phyloP scores from a whole-genome alignment of 345 rosid genomes.

The Euclidium syriacum region DNA sequence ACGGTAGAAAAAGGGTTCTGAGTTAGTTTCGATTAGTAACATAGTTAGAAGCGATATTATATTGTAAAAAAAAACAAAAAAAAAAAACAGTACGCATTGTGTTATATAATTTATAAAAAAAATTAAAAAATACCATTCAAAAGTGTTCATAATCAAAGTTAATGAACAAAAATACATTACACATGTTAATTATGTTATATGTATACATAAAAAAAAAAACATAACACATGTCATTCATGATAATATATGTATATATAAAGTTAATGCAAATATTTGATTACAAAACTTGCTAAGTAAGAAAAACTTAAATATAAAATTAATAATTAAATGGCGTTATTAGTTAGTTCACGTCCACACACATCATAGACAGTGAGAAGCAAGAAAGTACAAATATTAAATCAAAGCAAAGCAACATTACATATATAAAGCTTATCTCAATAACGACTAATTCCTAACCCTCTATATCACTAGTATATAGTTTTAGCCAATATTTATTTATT shows the following conservation, averaged over 20 bases:
- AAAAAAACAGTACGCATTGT: no score
- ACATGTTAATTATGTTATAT: no score
- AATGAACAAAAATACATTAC: no score
- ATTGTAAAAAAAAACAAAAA: no score
- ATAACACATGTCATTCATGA: no score
- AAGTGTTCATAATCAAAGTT: no score
- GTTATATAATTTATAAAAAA: no score
- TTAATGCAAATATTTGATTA: not conserved
- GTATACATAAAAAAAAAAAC: no score
- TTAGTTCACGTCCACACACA: slow-evolving; percentile 23
- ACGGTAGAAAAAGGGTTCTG: no score
- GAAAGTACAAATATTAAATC: slow-evolving; percentile 16
- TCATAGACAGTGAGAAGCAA: slow-evolving; percentile 12
- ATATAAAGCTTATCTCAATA: slow-evolving; percentile 4
- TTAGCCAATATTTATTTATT: not conserved
- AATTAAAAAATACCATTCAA: no score
- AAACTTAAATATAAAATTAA: not conserved
- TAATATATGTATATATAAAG: not conserved
- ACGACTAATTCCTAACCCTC: slow-evolving; percentile 29
- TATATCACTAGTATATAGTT: not conserved
- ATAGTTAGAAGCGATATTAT: no score
- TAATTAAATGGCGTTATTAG: slow-evolving; percentile 12
- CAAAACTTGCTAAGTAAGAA: not conserved
- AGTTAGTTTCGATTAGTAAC: no score
- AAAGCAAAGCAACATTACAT: slow-evolving; percentile 19